Evolutionary conservation across 495 filamentous ascomycete species (phyloP).

Genomic region (Penicillium atrosanguineum): DNA sequence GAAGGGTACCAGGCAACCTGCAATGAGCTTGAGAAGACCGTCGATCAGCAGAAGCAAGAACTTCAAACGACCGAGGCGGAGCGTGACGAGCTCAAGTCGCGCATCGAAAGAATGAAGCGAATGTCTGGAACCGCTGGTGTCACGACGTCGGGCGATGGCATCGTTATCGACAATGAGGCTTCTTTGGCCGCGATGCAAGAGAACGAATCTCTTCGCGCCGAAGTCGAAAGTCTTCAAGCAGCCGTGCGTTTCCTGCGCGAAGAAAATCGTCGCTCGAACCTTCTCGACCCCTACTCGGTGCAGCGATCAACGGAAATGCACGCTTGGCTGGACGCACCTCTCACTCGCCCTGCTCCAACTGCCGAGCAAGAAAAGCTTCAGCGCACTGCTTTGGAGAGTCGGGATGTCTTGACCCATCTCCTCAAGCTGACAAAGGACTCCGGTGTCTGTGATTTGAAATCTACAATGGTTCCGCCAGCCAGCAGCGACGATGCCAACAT

Average conservation of each 20-base stretch:
- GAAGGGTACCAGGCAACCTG: slow-evolving; percentile 55
- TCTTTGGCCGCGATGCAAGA: slow-evolving; percentile 64
- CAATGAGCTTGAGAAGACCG: slow-evolving; percentile 31
- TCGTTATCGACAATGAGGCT: slow-evolving; percentile 42
- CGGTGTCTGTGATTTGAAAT: slow-evolving; percentile 53
- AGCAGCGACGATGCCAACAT: slow-evolving; percentile 22
- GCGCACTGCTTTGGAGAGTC: slow-evolving; percentile 62
- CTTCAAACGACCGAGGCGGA: slow-evolving; percentile 57
- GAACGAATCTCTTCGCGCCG: slow-evolving; percentile 67
- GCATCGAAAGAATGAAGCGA: slow-evolving; percentile 56
- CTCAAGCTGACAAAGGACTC: slow-evolving; percentile 63
- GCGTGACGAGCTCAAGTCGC: slow-evolving; percentile 71
- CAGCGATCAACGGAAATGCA: slow-evolving; percentile 51
- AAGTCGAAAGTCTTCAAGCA: slow-evolving; percentile 68
- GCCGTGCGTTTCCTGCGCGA: slow-evolving; percentile 77
- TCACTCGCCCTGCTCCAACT: slow-evolving; percentile 45
- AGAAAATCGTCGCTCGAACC: slow-evolving; percentile 66
- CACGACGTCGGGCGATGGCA: slow-evolving; percentile 34
- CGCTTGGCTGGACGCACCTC: slow-evolving; percentile 64
- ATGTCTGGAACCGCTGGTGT: slow-evolving; percentile 53
- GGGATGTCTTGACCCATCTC: slow-evolving; percentile 68
- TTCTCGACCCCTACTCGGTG: slow-evolving; percentile 57
- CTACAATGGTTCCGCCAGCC: slow-evolving; percentile 33
- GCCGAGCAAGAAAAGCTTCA: slow-evolving; percentile 55
- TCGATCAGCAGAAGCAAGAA: slow-evolving; percentile 41